Evolutionary conservation across 345 rosid genomes (phyloP), one percentile per base, ranked within the genome.

Genomic region (Lepidium sativum): DNA sequence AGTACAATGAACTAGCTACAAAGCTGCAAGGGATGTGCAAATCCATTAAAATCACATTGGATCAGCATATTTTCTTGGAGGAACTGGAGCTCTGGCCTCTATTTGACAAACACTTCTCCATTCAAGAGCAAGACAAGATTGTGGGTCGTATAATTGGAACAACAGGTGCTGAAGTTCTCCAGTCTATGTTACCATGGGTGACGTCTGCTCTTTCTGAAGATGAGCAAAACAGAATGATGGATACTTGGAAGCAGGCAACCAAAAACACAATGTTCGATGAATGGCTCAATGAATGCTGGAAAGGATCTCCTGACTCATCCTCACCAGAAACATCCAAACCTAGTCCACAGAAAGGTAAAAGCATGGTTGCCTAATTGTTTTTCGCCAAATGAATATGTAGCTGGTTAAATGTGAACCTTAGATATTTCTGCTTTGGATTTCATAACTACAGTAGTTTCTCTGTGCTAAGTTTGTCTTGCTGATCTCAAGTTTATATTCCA

Each of bases 21-120:
- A 88, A 83, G 81, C 82, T 92, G 73, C 92, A 92, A 78, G 96
- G 92, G 54, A 92, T 88, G 96, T 88, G 96, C 81, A 88, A 92
- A 86, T 88, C 96, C 38, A 71, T 85, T 65, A 85, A 81, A 70
- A 90, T 92, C 68, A 70, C 92, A 43, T 69, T 88, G 63, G 98
- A 92, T 74, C 92, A 88, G 58, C 96, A 86, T 80, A 84, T 88
- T 69, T 83, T 76, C 74, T 76, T 88, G 66, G 96, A 92, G 82
- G 95, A 88, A 70, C 82, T 85, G 62, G 96, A 88, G 78, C 78
- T 88, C 35, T 86, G 98, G 98, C 96, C 96, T 34, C 75, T 92
- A 74, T 92, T 92, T 77, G 86, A 74, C 44, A 78, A 59, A 72
- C 81, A 86, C 79, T 84, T 92, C 71, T 85, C 98, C 16, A 68